phyloP scores from a whole-genome alignment of 306 rosid genomes.

The Begonia fuchsioides region DNA sequence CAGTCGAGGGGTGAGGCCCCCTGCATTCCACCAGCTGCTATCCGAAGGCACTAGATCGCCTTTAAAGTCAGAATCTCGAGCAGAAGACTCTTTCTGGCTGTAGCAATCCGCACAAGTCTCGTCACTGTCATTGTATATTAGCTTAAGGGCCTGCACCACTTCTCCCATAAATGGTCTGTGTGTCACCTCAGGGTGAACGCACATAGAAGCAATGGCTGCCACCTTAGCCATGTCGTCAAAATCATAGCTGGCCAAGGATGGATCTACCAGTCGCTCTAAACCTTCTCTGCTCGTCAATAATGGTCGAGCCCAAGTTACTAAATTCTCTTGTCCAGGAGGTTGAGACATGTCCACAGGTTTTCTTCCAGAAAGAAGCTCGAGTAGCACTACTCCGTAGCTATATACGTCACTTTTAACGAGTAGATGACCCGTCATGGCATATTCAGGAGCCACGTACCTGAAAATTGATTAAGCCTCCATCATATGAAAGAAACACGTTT shows the following conservation, averaged over 20 bases:
- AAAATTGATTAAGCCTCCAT: constrained; percentile 9
- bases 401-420: constrained; percentile 96
- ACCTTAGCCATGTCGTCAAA: constrained; percentile 84
- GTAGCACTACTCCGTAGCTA: constrained; percentile 92
- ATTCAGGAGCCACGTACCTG: constrained; percentile 98
- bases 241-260: constrained; percentile 55
- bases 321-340: constrained; percentile 70
- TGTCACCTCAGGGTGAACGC: constrained; percentile 72
- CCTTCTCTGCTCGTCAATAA: constrained; percentile 64
- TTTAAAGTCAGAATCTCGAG: constrained; percentile 51
- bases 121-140: constrained; percentile 56
- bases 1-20: constrained; percentile 43
- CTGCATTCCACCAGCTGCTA: constrained; percentile 73
- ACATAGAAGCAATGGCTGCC: constrained; percentile 92
- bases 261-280: constrained; percentile 74
- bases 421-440: constrained; percentile 96
- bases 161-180: constrained; percentile 96
- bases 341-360: constrained; percentile 92
- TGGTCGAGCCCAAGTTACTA: constrained; percentile 86
- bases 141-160: constrained; percentile 95
- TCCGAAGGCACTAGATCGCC: constrained; percentile 55
- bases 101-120: constrained; percentile 64
- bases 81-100: constrained; percentile 63
- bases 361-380: constrained; percentile 88
- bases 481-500: no score